phyloP scores from a whole-genome alignment of 768 basidiomycete species.

The Suillus lakei region DNA sequence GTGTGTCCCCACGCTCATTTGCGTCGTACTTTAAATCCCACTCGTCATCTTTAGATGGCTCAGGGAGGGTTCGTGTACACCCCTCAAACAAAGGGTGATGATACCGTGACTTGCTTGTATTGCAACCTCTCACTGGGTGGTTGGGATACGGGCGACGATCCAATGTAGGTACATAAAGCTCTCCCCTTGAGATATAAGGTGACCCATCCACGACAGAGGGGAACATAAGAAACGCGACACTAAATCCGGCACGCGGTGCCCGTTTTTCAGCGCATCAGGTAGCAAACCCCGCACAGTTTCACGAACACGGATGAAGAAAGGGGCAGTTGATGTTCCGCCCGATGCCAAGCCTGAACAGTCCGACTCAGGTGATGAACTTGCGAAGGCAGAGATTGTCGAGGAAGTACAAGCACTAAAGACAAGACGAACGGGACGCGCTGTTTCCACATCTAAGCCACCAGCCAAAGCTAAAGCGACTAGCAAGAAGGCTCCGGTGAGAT shows the following conservation, averaged over 20 bases:
- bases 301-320: slow-evolving; percentile 14
- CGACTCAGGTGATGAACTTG: slow-evolving; percentile 31
- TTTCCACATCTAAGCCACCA: not conserved
- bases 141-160: slow-evolving; percentile 90
- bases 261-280: slow-evolving; percentile 43
- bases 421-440: slow-evolving; percentile 10
- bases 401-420: slow-evolving; percentile 15
- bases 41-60: slow-evolving; percentile 65
- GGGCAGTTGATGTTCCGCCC: not conserved
- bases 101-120: slow-evolving; percentile 85
- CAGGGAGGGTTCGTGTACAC: slow-evolving; percentile 87
- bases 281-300: slow-evolving; percentile 28
- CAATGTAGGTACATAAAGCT: slow-evolving; percentile 62
- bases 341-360: not conserved
- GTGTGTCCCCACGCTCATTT: slow-evolving; percentile 37
- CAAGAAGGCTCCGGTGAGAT: not conserved
- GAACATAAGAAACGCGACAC: slow-evolving; percentile 74
- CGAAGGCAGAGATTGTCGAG: slow-evolving; percentile 15
- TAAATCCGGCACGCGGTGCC: slow-evolving; percentile 47
- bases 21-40: slow-evolving; percentile 1
- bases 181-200: slow-evolving; percentile 5
- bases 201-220: slow-evolving; percentile 47
- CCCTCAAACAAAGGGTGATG: slow-evolving; percentile 69
- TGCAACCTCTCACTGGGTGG: slow-evolving; percentile 81
- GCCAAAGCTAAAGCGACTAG: not conserved